Percentiles rank a stretch among this genome's conserved stretches.
These are phyloP conservation scores for Fagopyrum tataricum DNA, from an alignment of 148 eudicot species.

Conservation along the genomic window DNA sequence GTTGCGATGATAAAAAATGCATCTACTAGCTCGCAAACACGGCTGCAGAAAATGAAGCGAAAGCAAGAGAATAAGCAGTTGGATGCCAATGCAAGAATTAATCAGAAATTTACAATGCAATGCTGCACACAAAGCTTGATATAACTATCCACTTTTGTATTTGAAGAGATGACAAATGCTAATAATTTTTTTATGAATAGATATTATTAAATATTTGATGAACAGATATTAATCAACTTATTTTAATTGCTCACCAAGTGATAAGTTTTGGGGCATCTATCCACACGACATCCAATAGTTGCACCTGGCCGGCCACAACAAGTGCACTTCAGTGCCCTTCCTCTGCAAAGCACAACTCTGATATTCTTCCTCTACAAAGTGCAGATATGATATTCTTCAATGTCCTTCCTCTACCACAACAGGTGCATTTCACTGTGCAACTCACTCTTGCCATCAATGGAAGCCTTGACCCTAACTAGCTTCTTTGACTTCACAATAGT, in stretches of 20 bases:
- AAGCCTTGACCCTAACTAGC: constrained; percentile 40
- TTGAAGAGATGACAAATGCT: neutral
- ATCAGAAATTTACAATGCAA: neutral
- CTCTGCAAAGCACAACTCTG: constrained; percentile 94
- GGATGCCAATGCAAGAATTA: neutral
- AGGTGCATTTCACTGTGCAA: constrained; percentile 28
- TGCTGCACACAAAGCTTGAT: neutral
- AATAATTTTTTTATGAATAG: neutral
- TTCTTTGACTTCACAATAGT: constrained; percentile 39
- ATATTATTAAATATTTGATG: too few relatives aligned
- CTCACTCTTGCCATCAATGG: constrained; percentile 31
- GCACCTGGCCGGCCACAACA: constrained; percentile 94
- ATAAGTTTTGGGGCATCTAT: constrained; percentile 95
- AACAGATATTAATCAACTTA: neutral
- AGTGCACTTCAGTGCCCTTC: constrained; percentile 81
- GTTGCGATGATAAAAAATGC: constrained; percentile 89
- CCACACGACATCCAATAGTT: constrained; percentile 97
- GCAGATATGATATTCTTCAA: too few relatives aligned
- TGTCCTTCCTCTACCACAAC: too few relatives aligned
- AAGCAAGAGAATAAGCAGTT: constrained; percentile 15
- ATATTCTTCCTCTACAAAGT: too few relatives aligned
- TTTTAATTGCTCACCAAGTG: constrained; percentile 59
- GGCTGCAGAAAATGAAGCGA: constrained; percentile 41
- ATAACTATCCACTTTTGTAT: neutral
- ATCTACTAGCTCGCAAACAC: constrained; percentile 85